Base-by-base conservation (phyloP, 345 rosid genomes). In the Alliaria petiolata region DNA sequence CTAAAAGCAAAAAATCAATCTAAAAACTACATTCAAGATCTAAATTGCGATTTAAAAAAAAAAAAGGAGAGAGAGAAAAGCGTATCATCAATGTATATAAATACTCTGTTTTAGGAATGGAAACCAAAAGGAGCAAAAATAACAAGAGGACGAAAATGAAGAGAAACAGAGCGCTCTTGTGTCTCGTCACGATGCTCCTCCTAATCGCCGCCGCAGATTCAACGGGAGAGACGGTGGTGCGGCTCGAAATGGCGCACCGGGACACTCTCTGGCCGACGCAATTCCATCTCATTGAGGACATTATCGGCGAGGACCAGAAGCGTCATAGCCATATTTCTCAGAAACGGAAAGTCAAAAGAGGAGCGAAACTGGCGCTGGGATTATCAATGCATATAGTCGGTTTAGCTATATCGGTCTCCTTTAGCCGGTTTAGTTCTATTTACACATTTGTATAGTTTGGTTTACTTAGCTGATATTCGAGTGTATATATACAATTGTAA, bases 301-400 rank as follows among this genome's bases (percentile, higher is more conserved):
- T 79, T 30, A 25, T 81, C 31, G 73, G 49, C 38, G 54, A 47
- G 53, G 90, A 86, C 73, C 65, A 77, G 22, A 65, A 52, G 35
- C 90, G 87, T 2, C 84, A 77, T 30, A 20, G 42, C 17, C 39
- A 75, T 45, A 78, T 76, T 16, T 50, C 82, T 43, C 62, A 8
- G 7, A 77, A 53, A 12, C 78, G 60, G 39, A 49, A 35, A 52
- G 1, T 3, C 0, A 16, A 28, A n/a, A 36, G 33, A 8, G 75
- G 78, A 64, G 39, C 82, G 0, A 69, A 70, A 75, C 66, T 81
- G 84, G 64, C 85, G 16, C 20, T 88, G 6, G 67, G 55, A n/a
- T n/a, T n/a, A n/a, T n/a, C n/a, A n/a, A n/a, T n/a, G n/a, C n/a
- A n/a, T n/a, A n/a, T n/a, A n/a, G n/a, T n/a, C n/a, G n/a, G n/a